Percentiles rank a stretch among this genome's conserved stretches.
Evolutionary conservation across 2,329 filamentous ascomycete genomes (phyloP).

Genomic region (Aspergillus ustus): DNA sequence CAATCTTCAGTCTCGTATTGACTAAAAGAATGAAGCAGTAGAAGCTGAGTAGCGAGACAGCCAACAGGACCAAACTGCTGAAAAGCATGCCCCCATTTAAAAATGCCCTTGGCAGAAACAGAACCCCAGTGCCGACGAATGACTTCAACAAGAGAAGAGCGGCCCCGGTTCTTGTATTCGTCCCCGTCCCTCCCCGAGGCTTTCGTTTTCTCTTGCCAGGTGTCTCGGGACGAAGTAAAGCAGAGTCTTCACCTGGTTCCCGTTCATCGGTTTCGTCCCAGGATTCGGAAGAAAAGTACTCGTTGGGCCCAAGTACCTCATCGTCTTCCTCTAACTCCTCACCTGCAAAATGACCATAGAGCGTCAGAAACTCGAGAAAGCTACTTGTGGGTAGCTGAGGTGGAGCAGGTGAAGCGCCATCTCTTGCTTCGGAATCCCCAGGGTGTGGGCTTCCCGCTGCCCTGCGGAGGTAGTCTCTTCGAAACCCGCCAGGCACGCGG

Average conservation of each 20-base stretch:
- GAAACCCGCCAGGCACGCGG: slow-evolving; percentile 90
- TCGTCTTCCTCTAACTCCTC: slow-evolving; percentile 97
- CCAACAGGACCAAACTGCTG: slow-evolving; percentile 86
- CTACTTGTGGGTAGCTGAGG: slow-evolving; percentile 81
- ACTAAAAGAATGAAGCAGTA: slow-evolving; percentile 97
- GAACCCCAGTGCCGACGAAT: slow-evolving; percentile 93
- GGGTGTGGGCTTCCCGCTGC: slow-evolving; percentile 63
- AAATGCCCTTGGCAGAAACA: slow-evolving; percentile 91
- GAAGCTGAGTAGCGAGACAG: slow-evolving; percentile 85
- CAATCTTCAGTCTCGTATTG: slow-evolving; percentile 79
- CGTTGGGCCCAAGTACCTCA: slow-evolving; percentile 81
- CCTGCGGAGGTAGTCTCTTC: slow-evolving; percentile 84
- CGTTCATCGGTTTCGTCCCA: slow-evolving; percentile 65
- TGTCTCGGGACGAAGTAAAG: slow-evolving; percentile 71
- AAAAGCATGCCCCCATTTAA: slow-evolving; percentile 98
- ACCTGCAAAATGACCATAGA: slow-evolving; percentile 97
- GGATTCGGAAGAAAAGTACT: slow-evolving; percentile 85
- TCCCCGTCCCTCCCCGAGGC: slow-evolving; percentile 72
- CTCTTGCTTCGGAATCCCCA: slow-evolving; percentile 31
- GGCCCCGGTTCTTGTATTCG: slow-evolving; percentile 77
- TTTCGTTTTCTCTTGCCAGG: slow-evolving; percentile 77
- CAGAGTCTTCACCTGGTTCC: slow-evolving; percentile 86
- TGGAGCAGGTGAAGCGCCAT: slow-evolving; percentile 44
- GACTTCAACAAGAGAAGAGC: slow-evolving; percentile 90
- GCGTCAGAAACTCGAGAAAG: slow-evolving; percentile 91